Percentiles rank a stretch among this genome's conserved stretches.
Conservation (phyloP, 1,139 yeast genomes). For the Blastobotrys petasosporus region DNA sequence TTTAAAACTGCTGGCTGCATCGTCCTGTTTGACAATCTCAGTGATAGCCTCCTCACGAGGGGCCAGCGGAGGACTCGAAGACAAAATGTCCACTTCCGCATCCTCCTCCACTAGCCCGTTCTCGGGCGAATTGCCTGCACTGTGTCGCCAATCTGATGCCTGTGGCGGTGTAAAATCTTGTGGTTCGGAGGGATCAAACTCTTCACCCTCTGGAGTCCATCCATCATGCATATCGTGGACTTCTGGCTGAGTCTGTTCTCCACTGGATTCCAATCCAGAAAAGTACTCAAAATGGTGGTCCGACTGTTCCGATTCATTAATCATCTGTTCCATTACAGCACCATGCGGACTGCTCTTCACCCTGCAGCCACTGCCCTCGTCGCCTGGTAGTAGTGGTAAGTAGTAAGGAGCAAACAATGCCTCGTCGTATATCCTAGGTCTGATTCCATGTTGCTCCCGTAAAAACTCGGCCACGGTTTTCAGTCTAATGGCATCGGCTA, state of each 20-base stretch:
- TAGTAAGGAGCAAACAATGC: constrained; percentile 86
- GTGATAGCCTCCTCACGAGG: constrained; percentile 19
- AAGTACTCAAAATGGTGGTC: constrained; percentile 90
- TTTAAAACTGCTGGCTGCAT: not conserved
- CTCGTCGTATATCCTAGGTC: constrained; percentile 84
- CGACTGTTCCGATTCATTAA: constrained; percentile 73
- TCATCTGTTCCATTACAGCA: constrained; percentile 65
- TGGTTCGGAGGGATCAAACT: constrained; percentile 62
- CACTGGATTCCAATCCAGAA: constrained; percentile 50
- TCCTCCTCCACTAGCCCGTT: not conserved
- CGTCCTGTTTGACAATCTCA: constrained; percentile 7
- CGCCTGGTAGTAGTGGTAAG: constrained; percentile 81
- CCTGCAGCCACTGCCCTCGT: constrained; percentile 78
- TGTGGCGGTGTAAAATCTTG: constrained; percentile 47
- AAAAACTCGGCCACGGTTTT: constrained; percentile 59
- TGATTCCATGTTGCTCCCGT: constrained; percentile 65
- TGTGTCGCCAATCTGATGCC: too few species aligned
- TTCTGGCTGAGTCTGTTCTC: constrained; percentile 14
- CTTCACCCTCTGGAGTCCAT: constrained; percentile 23
- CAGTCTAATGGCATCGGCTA: constrained; percentile 74
- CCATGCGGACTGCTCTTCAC: constrained; percentile 71
- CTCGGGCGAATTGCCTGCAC: too few species aligned
- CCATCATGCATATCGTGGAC: constrained; percentile 33
- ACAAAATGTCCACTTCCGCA: not conserved
- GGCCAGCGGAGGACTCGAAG: constrained; percentile 14